These are phyloP conservation scores for Rhodosporidiobolus odoratus DNA, from an alignment of 768 basidiomycete species.

Conservation along the genomic window DNA sequence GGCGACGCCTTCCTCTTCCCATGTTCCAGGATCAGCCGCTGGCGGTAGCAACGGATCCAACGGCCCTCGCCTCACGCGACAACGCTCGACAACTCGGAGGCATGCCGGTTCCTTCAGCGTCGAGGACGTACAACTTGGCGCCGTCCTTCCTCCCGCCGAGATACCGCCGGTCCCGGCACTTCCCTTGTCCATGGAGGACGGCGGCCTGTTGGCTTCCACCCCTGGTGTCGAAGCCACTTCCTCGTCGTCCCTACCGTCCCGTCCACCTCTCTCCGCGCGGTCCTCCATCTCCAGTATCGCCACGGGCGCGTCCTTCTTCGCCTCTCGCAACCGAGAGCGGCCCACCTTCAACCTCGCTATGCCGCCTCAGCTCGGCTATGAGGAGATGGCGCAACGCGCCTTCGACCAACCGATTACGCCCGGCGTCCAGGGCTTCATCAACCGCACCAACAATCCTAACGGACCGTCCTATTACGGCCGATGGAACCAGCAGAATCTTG, in stretches of 20 bases:
- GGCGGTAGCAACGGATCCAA: background rate
- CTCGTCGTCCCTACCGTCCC: background rate
- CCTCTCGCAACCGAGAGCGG: background rate
- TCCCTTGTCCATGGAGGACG: constrained; percentile 11
- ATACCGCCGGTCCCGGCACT: constrained; percentile 23
- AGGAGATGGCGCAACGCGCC: constrained; percentile 30
- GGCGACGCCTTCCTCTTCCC: background rate
- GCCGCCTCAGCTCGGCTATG: constrained; percentile 16
- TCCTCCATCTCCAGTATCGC: background rate
- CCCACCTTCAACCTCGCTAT: constrained; percentile 1
- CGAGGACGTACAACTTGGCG: constrained; percentile 41
- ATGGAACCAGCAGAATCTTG: too few relatives aligned
- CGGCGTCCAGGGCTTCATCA: constrained; percentile 19
- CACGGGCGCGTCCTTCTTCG: background rate
- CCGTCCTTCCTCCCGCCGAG: constrained; percentile 33
- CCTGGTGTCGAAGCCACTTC: background rate
- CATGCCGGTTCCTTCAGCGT: constrained; percentile 43
- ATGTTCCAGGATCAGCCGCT: background rate
- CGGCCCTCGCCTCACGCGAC: constrained; percentile 16
- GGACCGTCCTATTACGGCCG: too few relatives aligned
- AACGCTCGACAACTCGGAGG: constrained; percentile 26
- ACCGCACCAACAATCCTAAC: too few relatives aligned
- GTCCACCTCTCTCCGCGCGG: background rate
- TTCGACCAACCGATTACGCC: constrained; percentile 39
- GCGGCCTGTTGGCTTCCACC: background rate